Evolutionary conservation across 345 rosid species (phyloP).

Genomic region (Hibiscus mutabilis): DNA sequence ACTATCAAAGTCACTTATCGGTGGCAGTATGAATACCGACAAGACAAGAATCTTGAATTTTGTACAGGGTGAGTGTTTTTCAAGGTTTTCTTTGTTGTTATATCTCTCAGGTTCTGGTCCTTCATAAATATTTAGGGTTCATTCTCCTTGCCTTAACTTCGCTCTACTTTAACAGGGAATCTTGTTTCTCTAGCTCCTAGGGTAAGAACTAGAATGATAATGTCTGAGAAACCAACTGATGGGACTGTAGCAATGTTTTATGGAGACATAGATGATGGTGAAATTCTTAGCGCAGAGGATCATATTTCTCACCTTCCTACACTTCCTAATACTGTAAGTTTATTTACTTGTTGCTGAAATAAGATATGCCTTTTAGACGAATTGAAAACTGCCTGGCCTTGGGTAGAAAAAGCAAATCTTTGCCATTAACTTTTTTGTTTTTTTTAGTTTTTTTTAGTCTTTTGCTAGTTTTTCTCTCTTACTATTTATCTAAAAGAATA

Average conservation of each 20-base stretch:
- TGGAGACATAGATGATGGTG: slow-evolving; percentile 74
- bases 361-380: background rate
- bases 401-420: background rate
- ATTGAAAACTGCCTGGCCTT: background rate
- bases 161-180: slow-evolving; percentile 32
- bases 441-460: no score
- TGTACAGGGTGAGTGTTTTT: slow-evolving; percentile 42
- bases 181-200: slow-evolving; percentile 36
- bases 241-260: slow-evolving; percentile 77
- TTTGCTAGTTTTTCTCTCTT: background rate
- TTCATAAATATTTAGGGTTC: slow-evolving; percentile 3
- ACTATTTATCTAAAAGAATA: background rate
- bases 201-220: slow-evolving; percentile 44
- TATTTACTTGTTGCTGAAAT: background rate
- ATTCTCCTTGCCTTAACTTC: slow-evolving; percentile 10
- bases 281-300: slow-evolving; percentile 63
- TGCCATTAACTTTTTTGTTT: background rate
- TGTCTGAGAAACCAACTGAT: slow-evolving; percentile 75
- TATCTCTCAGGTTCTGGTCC: slow-evolving; percentile 14
- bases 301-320: slow-evolving; percentile 61
- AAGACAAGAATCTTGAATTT: slow-evolving; percentile 65
- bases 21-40: slow-evolving; percentile 72
- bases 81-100: slow-evolving; percentile 47
- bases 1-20: slow-evolving; percentile 67
- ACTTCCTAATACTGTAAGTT: slow-evolving; percentile 79